Evolutionary conservation across 176 grass and related monocot genomes (phyloP).

Genomic region (Aegilops tauschii): DNA sequence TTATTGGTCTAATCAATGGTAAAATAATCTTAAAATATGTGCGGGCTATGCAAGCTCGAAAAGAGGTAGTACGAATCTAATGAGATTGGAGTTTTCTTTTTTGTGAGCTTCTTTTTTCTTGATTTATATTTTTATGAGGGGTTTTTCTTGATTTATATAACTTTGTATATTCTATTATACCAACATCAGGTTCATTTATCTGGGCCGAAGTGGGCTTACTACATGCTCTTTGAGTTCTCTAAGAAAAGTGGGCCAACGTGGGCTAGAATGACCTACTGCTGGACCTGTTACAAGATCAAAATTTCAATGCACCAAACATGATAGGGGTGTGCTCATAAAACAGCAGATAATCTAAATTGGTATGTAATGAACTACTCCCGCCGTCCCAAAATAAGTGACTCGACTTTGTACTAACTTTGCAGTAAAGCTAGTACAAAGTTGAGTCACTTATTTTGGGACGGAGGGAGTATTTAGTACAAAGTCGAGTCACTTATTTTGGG

Average conservation of each 20-base stretch:
- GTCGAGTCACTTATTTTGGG: too few relatives aligned
- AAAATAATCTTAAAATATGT: too few relatives aligned
- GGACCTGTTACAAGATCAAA: neutral
- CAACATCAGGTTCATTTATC: neutral
- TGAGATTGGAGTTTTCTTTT: neutral
- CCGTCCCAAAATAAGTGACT: too few relatives aligned
- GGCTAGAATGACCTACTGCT: neutral
- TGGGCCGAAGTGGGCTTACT: neutral
- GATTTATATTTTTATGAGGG: neutral
- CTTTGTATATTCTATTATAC: neutral
- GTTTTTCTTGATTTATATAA: neutral
- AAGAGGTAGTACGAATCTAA: neutral
- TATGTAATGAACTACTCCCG: neutral
- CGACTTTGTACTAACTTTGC: too few relatives aligned
- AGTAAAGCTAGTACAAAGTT: too few relatives aligned
- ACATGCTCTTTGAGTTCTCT: constrained; percentile 1
- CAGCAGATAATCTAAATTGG: neutral
- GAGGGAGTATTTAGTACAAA: too few relatives aligned
- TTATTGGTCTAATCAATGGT: neutral
- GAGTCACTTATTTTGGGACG: too few relatives aligned
- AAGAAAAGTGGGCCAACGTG: neutral
- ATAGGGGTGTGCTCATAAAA: neutral
- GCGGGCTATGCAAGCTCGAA: neutral
- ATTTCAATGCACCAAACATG: neutral
- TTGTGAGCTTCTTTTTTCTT: neutral